Conservation (phyloP, 805 yeast species). For the Metschnikowia henanensis region DNA sequence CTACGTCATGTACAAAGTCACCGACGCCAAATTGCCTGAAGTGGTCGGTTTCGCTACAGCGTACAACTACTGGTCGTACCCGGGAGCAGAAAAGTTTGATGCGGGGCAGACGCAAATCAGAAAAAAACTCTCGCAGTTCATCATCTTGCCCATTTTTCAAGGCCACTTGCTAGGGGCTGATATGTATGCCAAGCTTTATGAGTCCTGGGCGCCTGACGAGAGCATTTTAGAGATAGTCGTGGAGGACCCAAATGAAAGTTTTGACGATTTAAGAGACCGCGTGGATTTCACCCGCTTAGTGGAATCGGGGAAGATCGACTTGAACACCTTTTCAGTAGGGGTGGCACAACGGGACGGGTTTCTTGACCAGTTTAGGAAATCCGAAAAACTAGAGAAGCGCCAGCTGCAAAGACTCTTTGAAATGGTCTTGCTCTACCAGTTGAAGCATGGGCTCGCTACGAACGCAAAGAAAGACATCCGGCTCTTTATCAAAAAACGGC, state of each 20-base stretch:
- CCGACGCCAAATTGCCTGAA: slow-evolving; percentile 29
- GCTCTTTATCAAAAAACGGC: slow-evolving; percentile 67
- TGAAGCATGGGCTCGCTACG: slow-evolving; percentile 23
- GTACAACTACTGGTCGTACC: slow-evolving; percentile 80
- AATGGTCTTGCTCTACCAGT: slow-evolving; percentile 57
- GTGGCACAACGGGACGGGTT: slow-evolving; percentile 23
- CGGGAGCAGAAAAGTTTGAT: slow-evolving; percentile 54
- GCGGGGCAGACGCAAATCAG: slow-evolving; percentile 42
- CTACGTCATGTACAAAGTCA: slow-evolving; percentile 48
- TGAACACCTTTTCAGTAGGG: slow-evolving; percentile 9
- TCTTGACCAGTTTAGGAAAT: slow-evolving; percentile 40
- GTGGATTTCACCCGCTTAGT: slow-evolving; percentile 54
- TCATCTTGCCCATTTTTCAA: slow-evolving; percentile 84
- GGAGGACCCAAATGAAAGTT: slow-evolving; percentile 92
- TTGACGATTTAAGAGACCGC: slow-evolving; percentile 88
- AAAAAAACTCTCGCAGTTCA: slow-evolving; percentile 83
- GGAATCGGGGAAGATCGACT: slow-evolving; percentile 7
- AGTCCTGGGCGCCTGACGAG: slow-evolving; percentile 53
- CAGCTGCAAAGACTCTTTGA: slow-evolving; percentile 80
- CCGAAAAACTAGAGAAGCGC: slow-evolving; percentile 66
- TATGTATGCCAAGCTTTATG: slow-evolving; percentile 57
- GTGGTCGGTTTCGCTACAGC: slow-evolving; percentile 82
- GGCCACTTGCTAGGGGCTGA: slow-evolving; percentile 67
- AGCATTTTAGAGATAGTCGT: slow-evolving; percentile 72
- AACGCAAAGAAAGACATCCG: slow-evolving; percentile 44